These are phyloP conservation scores for Breviolum minutum DNA, from an alignment of 73 alveolate genomes.

Conservation along the genomic window DNA sequence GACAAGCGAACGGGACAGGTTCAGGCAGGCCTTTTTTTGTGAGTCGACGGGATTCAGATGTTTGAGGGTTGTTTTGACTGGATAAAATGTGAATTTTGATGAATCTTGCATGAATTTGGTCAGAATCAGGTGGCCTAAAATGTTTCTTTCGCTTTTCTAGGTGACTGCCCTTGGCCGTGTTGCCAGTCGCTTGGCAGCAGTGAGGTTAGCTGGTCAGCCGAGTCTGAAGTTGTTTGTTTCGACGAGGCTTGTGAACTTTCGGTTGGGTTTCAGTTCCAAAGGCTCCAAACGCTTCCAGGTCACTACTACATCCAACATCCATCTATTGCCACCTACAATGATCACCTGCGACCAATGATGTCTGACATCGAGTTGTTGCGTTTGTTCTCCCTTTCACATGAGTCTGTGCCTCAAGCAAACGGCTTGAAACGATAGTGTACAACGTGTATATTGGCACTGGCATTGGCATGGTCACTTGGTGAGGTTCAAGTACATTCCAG, in stretches of 20 bases:
- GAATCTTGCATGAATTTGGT: background rate
- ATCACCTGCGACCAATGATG: conserved; percentile 99
- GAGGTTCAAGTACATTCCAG: conserved; percentile 99
- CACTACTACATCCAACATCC: conserved; percentile 99
- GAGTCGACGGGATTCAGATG: background rate
- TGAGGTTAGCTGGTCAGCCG: background rate
- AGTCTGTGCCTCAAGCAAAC: background rate
- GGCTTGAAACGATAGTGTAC: background rate
- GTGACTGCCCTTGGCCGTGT: conserved; percentile 99
- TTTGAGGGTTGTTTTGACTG: background rate
- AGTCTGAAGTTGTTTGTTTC: background rate
- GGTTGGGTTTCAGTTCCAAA: background rate
- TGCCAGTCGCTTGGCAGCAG: conserved; percentile 95
- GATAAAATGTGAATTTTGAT: too few relatives aligned
- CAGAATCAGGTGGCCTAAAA: background rate
- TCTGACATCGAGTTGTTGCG: conserved; percentile 99
- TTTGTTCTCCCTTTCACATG: conserved; percentile 98
- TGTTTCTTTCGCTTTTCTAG: background rate
- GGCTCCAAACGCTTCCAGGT: background rate
- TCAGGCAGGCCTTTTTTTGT: background rate
- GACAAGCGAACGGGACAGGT: conserved; percentile 98
- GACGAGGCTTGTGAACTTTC: background rate
- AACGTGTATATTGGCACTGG: too few relatives aligned
- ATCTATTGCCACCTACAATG: conserved; percentile 99
- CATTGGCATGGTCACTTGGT: too few relatives aligned